Evolutionary conservation across 169 alveolate species (phyloP), one percentile per base, ranked within the genome.

Genomic region (Plasmodium gallinaceum): DNA sequence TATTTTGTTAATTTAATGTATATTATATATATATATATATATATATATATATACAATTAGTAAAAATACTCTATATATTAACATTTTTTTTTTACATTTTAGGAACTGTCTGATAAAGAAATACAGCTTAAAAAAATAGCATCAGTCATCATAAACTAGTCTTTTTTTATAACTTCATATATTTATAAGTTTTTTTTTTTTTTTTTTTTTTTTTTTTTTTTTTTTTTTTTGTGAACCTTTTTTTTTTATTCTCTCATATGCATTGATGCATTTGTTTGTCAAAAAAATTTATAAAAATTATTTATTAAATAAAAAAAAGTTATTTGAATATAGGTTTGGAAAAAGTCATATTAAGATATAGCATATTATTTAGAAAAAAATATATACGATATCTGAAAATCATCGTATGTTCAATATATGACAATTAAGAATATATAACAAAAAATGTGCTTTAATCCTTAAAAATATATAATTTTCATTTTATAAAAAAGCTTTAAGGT

Each of bases 201-300:
- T 64, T 64, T 74, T 74, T 32, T 45, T 16, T 54, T 72, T 64
- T 64, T 74, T 74, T 32, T 46, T 51, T 64, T 78, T 65, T 76
- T 76, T 75, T 75, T 76, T 76, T 78, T 74, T 74, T 74, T 57
- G 37, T 74, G 32, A 22, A 20, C 37, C 58, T 18, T 37, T 57
- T 46, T 76, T 76, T 76, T 78, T 78, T 71, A 32, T 32, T 78
- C 61, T 39, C 20, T 42, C 18, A 64, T 65, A 78, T 78, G 89
- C 89, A 78, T 78, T 78, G 89, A 78, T 78, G 89, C 89, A 78
- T 78, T 78, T 78, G 69, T 78, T 78, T 78, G 89, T 78, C 89
- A 78, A 78, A 71, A 22, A 48, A 20, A 22, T 46, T 72, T 72
- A 72, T 57, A 72, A 72, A 64, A 65, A 64, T 66, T 64, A 42